Base-by-base conservation (phyloP, 768 basidiomycete genomes). In the Holtermannia corniformis region DNA sequence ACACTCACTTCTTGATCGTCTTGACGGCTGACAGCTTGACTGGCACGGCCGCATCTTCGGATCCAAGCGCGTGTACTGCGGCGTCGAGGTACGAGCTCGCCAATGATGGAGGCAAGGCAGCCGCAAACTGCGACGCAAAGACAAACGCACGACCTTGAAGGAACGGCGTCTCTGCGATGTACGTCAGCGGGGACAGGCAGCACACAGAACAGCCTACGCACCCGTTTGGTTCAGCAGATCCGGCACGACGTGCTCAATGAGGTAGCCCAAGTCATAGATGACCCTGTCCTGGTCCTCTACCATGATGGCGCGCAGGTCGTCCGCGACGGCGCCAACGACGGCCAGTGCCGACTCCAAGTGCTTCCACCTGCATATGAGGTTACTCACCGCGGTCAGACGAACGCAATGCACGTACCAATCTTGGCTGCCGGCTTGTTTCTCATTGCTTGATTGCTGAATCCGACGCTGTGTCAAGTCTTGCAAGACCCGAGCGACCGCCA, bases 11-110 rank as follows among this genome's bases (percentile, higher is more conserved):
- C 64, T 87, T 83, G 37, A 96, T 78, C 2, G 93, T 90, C 71
- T 88, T 87, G 23, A 97, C 85, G 10, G 93, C 92, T 1, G 89
- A 92, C 4, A 96, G 78, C 72, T 96, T 97, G 63, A 96, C 85
- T 0, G 89, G 86, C n/a, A 90, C 77, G 23, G 81, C 79, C 3
- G 85, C 81, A 22, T 81, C 80, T 20, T 67, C 61, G 0, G 82
- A 79, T 72, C 92, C 88, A 7, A 99, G 79, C 7, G 87, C 90
- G 49, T 84, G 82, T 25, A 95, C 77, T 0, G 91, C 85, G 3
- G 88, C 88, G 21, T 86, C 82, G 27, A 97, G 76, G 67, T 96
- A 97, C 63, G 91, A 87, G 0, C 81, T 80, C 1, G 87, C 83
- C 45, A 91, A 77, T 51, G 81, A 77, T 12, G 78, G 61, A 0